phyloP scores from a whole-genome alignment of 192 early-diverging fungal genomes.

The Chytriomyces hyalinus region DNA sequence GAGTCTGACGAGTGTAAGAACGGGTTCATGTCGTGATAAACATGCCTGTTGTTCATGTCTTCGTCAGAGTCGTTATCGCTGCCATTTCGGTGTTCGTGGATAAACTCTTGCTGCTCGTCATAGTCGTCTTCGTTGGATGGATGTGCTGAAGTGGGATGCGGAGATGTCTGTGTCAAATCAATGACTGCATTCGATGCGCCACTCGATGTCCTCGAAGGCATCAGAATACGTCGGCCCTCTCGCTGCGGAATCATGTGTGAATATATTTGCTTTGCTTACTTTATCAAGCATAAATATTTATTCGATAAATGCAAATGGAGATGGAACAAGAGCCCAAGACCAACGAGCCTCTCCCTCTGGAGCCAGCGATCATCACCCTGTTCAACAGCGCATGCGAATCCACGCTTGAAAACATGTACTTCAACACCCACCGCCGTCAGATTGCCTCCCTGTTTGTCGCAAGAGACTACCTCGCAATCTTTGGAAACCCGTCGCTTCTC shows the following conservation, averaged over 20 bases:
- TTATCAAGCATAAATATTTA: neutral
- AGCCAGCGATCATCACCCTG: constrained; percentile 12
- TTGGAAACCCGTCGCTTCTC: constrained; percentile 72
- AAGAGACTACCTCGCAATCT: constrained; percentile 84
- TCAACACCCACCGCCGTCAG: constrained; percentile 62
- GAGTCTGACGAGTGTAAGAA: neutral
- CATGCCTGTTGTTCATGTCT: neutral
- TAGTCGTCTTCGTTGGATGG: neutral
- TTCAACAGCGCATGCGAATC: constrained; percentile 25
- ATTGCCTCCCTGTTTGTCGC: constrained; percentile 86
- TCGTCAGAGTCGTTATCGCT: neutral
- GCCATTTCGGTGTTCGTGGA: neutral
- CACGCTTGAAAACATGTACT: constrained; percentile 62
- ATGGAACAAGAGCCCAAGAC: too few relatives aligned
- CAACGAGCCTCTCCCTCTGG: neutral
- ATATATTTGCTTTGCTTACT: neutral
- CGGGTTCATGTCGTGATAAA: neutral
- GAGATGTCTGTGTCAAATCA: too few relatives aligned
- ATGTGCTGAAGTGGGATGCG: neutral
- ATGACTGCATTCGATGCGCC: too few relatives aligned
- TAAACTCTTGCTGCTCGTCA: neutral
- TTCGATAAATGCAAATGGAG: neutral
- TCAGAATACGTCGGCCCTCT: neutral
- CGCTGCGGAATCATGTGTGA: neutral
- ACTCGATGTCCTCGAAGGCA: too few relatives aligned